Evolutionary conservation across 2,329 filamentous ascomycete genomes (phyloP).

Genomic region (Paramyrothecium sp.): DNA sequence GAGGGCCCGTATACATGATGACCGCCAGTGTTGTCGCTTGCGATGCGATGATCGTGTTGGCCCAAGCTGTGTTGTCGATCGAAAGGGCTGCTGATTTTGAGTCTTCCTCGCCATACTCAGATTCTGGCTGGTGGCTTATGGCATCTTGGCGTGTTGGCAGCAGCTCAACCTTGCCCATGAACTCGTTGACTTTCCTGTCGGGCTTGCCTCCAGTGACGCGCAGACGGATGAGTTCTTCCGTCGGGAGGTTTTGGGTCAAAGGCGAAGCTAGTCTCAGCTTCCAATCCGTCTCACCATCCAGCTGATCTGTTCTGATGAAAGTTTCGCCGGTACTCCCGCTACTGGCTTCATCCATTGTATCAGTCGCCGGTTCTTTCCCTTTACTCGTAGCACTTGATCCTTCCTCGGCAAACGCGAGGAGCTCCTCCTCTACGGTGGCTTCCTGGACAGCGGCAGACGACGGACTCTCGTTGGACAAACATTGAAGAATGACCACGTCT

Average conservation of each 20-base stretch:
- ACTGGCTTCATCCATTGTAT: conserved; percentile 22
- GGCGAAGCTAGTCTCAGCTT: conserved; percentile 87
- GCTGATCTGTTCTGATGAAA: conserved; percentile 94
- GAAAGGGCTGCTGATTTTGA: conserved; percentile 69
- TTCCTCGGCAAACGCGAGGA: conserved; percentile 40
- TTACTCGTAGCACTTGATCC: conserved; percentile 27
- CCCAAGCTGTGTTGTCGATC: conserved; percentile 98
- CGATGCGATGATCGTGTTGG: conserved; percentile 94
- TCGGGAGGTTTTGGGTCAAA: conserved; percentile 74
- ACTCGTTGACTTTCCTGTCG: conserved; percentile 92
- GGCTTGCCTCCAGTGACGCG: conserved; percentile 83
- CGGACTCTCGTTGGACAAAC: conserved; percentile 58
- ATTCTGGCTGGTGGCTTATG: conserved; percentile 38
- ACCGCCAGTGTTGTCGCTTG: conserved; percentile 86
- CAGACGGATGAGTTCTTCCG: conserved; percentile 68
- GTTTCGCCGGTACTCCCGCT: conserved; percentile 71
- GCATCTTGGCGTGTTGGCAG: conserved; percentile 52
- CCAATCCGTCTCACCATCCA: conserved; percentile 98
- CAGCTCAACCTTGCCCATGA: conserved; percentile 84
- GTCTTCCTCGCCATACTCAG: conserved; percentile 29
- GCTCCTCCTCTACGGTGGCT: conserved; percentile 35
- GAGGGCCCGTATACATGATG: conserved; percentile 90
- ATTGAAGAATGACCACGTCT: conserved; percentile 91
- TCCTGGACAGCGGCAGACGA: conserved; percentile 25
- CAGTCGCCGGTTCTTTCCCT: conserved; percentile 31